Base-by-base conservation (phyloP, 1,284 basidiomycete species). In the Gastroboletus turbinatus region DNA sequence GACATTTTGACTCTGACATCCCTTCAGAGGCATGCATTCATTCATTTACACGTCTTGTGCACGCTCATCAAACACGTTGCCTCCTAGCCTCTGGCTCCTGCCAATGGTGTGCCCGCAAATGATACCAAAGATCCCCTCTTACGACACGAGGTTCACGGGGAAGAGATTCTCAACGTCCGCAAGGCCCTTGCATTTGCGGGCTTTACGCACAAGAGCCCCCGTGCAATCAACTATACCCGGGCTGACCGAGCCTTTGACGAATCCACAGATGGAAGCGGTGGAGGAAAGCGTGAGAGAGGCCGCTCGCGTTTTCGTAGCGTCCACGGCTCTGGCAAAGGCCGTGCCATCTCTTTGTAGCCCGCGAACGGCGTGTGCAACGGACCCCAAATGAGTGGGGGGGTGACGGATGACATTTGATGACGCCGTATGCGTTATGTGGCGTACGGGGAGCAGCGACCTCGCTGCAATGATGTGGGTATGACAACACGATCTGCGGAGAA, bases 1-100 rank as follows among this genome's bases (percentile, higher is more conserved):
- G 83, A 61, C 93, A 96, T 72, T 96, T 96, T 64, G 93, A 96
- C 73, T 86, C 92, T 56, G 94, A 96, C 71, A 98, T 98, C 61
- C 92, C 93, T 32, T 76, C 90, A 46, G 92, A 95, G 83, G 92
- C 92, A 74, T 72, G 87, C 69, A 47, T 65, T 59, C 61, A 55
- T 60, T 66, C 64, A 68, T 56, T 64, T 54, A 47, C 58, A 53
- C 55, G 53, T 60, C 61, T 59, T 63, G 53, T 56, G 40, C 57
- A 56, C 23, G 58, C 64, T 66, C 57, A 61, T 65, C 67, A 66
- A 60, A 70, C 63, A 65, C 63, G 56, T 61, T 72, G 73, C 76
- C 27, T 61, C 63, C 57, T 76, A 95, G 87, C 92, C 93, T 53
- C 83, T 97, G 35, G 88, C 92, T 46, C 90, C 94, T 58, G 92